Evolutionary conservation across 2,329 filamentous ascomycete genomes (phyloP).

Genomic region (Gremmenia infestans): DNA sequence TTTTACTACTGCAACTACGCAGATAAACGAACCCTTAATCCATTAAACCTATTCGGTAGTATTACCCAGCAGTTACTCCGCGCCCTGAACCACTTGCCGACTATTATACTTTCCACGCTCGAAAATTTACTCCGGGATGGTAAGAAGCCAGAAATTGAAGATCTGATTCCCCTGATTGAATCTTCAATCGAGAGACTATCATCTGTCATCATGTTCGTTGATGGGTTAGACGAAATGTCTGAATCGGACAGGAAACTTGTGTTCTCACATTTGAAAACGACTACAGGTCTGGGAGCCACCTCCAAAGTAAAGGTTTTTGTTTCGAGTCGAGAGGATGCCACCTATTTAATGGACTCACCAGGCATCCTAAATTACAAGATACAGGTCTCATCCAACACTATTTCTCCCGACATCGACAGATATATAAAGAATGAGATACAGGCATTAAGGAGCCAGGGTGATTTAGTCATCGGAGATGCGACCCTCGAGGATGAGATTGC

Average conservation of each 20-base stretch:
- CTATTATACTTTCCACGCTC: neutral
- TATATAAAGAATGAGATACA: neutral
- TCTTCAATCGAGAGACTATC: neutral
- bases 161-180: neutral
- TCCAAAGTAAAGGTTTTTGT: slow-evolving; percentile 1
- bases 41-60: neutral
- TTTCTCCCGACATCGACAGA: slow-evolving; percentile 1
- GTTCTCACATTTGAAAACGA: neutral
- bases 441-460: neutral
- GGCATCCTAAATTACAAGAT: neutral
- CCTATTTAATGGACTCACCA: neutral
- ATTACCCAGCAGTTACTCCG: neutral
- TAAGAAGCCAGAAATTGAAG: neutral
- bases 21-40: slow-evolving; percentile 9
- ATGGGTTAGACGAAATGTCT: slow-evolving; percentile 2
- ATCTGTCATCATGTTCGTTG: neutral
- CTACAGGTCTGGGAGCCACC: neutral
- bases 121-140: neutral
- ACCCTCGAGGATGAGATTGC: slow-evolving; percentile 1
- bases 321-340: slow-evolving; percentile 1
- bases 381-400: neutral
- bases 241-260: neutral
- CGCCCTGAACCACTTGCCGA: neutral
- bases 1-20: slow-evolving; percentile 14
- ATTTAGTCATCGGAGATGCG: neutral